Evolutionary conservation across 225 moss, liverwort and hornwort species (phyloP), one percentile per base, ranked within the genome.

Genomic region (Straminergon stramineum): DNA sequence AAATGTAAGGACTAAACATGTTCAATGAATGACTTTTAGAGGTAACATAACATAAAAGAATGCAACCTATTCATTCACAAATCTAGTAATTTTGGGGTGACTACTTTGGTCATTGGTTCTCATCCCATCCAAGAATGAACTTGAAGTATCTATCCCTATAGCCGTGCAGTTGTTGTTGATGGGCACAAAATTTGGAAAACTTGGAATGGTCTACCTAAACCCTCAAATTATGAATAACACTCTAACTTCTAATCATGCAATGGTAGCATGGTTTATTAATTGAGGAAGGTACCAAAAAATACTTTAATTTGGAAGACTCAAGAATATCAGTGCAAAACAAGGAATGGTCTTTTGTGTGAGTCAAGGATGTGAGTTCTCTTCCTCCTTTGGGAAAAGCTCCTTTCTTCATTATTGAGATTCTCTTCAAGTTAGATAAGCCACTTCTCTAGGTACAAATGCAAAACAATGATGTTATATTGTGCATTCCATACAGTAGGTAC

Each of bases 91-190:
- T 8, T 8, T 51, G 1, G 10, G 4, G 0, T 0, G 1, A 75
- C 3, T 27, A 19, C 31, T 2, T 55, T 56, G 5, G 31, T 51
- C 11, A 32, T 20, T 48, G 8, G 4, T 31, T 48, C 2, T 0
- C 7, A 4, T 75, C 11, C 1, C 0, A n/a, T 51, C 7, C 0
- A 45, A 0, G 1, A 48, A 31, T 10, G 48, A 43, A 75, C 5
- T 19, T 31, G 18, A 31, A 48, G 6, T 27, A 43, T 56, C 3
- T 55, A 20, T 15, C 16, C 16, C 1, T 57, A 2, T 26, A 24
- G 6, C 0, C 0, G 1, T 9, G 53, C 1, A 37, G 0, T 51
- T 51, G 7, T 17, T n/a, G 5, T 10, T 24, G 26, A 57, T 57
- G 4, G 4, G 3, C 10, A 0, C 1, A 57, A 56, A 79, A 16